Evolutionary conservation across 345 rosid genomes (phyloP).

Genomic region (Eucalyptus coolabah): DNA sequence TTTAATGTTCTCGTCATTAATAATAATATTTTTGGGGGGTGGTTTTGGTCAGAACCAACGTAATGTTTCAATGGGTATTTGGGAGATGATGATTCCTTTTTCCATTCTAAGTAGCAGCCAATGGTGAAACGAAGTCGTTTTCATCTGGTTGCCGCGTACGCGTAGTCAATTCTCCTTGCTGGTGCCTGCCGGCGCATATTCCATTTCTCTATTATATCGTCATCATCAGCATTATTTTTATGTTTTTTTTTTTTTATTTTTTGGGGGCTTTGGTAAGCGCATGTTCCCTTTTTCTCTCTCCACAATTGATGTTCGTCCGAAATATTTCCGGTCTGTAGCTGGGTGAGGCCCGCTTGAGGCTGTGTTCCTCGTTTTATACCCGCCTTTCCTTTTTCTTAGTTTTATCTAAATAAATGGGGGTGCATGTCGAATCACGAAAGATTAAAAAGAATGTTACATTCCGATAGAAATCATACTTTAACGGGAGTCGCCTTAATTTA

Average conservation of each 20-base stretch:
- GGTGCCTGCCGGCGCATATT: not conserved
- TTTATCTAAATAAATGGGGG: not conserved
- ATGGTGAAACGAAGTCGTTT: not conserved
- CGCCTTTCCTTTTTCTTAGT: not conserved
- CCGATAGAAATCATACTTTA: not conserved
- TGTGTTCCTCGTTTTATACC: not conserved
- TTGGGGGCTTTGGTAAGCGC: not conserved
- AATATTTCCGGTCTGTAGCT: not conserved
- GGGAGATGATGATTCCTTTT: not conserved
- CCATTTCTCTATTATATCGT: not conserved
- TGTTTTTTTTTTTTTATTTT: no score
- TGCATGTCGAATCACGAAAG: not conserved
- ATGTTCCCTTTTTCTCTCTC: not conserved
- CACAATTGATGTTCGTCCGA: not conserved
- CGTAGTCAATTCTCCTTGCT: not conserved
- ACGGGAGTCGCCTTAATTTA: not conserved
- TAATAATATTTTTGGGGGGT: rapidly evolving
- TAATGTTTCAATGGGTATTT: not conserved
- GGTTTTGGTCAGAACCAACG: not conserved
- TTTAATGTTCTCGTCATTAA: not conserved
- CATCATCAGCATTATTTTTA: not conserved
- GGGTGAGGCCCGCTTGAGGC: not conserved
- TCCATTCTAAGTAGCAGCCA: not conserved
- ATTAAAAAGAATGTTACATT: not conserved
- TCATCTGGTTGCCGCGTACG: not conserved